These are phyloP conservation scores for Eutrema salsugineum DNA, from an alignment of 441 rosid genomes.

Conservation along the genomic window DNA sequence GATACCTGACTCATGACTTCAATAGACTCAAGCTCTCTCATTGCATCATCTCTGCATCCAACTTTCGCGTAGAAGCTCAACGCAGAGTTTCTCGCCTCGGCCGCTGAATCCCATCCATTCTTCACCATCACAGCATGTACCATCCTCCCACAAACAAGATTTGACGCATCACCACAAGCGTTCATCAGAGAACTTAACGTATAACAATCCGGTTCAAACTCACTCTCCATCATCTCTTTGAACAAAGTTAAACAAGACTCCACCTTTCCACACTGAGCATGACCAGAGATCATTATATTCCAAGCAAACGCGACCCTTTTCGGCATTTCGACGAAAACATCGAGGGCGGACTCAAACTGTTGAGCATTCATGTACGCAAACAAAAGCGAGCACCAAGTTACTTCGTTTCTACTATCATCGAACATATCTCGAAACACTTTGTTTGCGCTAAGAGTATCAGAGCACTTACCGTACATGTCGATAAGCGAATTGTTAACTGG, in stretches of 20 bases:
- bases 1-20: constrained; percentile 48
- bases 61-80: constrained; percentile 66
- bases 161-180: constrained; percentile 45
- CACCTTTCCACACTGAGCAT: constrained; percentile 47
- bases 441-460: constrained; percentile 40
- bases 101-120: constrained; percentile 70
- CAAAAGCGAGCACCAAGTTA: constrained; percentile 85
- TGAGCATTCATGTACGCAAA: constrained; percentile 53
- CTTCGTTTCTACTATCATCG: constrained; percentile 46
- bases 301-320: constrained; percentile 52
- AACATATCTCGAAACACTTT: constrained; percentile 51
- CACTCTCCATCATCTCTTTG: constrained; percentile 45
- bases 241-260: constrained; percentile 47
- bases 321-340: constrained; percentile 54
- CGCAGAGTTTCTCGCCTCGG: constrained; percentile 59
- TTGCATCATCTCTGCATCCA: constrained; percentile 41
- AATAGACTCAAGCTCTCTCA: constrained; percentile 49
- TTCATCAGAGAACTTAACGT: constrained; percentile 67
- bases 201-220: constrained; percentile 58
- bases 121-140: constrained; percentile 54
- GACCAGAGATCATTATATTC: constrained; percentile 67
- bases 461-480: constrained; percentile 81
- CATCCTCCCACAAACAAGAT: constrained; percentile 40
- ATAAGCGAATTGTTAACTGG: constrained; percentile 66
- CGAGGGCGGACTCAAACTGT: constrained; percentile 35